phyloP scores from a whole-genome alignment of 2,329 filamentous ascomycete species.

The Colletotrichum somersetense region DNA sequence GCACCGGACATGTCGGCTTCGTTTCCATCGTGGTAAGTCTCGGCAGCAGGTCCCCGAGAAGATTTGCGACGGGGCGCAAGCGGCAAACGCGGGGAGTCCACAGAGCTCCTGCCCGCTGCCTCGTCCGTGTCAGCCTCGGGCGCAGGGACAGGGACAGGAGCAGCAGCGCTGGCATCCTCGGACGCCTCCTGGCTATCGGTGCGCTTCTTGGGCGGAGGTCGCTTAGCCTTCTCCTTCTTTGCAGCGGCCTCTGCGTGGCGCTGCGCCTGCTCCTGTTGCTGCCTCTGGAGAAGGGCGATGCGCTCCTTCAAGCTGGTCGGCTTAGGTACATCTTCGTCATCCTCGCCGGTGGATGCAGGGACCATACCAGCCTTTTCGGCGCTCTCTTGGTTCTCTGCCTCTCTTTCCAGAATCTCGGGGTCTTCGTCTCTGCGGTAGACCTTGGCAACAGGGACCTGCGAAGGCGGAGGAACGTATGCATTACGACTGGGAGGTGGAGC shows the following conservation, averaged over 20 bases:
- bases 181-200: constrained; percentile 60
- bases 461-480: constrained; percentile 84
- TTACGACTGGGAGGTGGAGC: constrained; percentile 93
- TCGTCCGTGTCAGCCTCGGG: constrained; percentile 58
- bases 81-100: constrained; percentile 58
- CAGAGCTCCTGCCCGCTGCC: constrained; percentile 61
- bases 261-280: constrained; percentile 90
- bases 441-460: constrained; percentile 78
- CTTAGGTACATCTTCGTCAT: constrained; percentile 82
- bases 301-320: constrained; percentile 94
- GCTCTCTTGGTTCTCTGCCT: constrained; percentile 74
- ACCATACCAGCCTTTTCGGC: constrained; percentile 77
- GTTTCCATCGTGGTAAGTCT: constrained; percentile 69
- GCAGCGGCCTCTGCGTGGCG: constrained; percentile 81
- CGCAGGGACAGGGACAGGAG: background rate
- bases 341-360: constrained; percentile 59
- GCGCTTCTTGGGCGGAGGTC: constrained; percentile 75
- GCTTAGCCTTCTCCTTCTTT: constrained; percentile 91
- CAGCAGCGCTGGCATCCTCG: constrained; percentile 45
- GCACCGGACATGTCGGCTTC: constrained; percentile 75
- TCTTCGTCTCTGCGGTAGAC: constrained; percentile 91
- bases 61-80: constrained; percentile 66
- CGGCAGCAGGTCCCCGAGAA: constrained; percentile 58
- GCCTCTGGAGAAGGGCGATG: constrained; percentile 92
- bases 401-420: constrained; percentile 74